Percentiles rank a stretch among this genome's conserved stretches.
These are phyloP conservation scores for Rhododendron ovatum DNA, from an alignment of 148 eudicot genomes.

Conservation along the genomic window DNA sequence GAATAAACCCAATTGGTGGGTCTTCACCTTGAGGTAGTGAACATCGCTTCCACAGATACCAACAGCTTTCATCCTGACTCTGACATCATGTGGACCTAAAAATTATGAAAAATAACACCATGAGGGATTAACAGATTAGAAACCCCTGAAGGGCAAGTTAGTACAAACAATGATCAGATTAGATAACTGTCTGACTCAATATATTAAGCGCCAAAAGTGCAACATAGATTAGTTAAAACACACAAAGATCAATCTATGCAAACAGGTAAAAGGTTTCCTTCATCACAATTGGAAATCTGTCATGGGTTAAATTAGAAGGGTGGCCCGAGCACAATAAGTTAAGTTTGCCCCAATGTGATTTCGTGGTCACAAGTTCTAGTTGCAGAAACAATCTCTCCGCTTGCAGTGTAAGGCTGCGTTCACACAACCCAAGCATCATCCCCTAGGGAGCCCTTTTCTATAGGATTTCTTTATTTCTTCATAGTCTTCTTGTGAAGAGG, in stretches of 20 bases:
- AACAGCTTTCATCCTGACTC: slow-evolving; percentile 76
- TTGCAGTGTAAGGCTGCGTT: neutral
- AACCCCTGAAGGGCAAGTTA: neutral
- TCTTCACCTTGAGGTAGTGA: slow-evolving; percentile 64
- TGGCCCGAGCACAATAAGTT: neutral
- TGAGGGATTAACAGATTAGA: neutral
- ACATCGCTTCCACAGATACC: slow-evolving; percentile 95
- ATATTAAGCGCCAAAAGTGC: neutral
- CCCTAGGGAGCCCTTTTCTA: neutral
- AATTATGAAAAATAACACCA: neutral
- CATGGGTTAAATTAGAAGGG: neutral
- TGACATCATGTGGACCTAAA: slow-evolving; percentile 77
- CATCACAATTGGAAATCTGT: neutral
- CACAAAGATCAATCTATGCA: neutral
- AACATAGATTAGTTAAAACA: neutral
- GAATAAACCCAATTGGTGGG: neutral
- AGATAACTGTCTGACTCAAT: neutral
- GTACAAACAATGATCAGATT: neutral
- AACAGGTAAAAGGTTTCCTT: neutral
- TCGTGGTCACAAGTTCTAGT: neutral
- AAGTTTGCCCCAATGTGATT: neutral
- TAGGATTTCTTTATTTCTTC: too few species aligned
- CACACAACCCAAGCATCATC: neutral
- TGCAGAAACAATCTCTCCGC: neutral
- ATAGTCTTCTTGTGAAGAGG: neutral